These are phyloP conservation scores for Entomortierella chlamydospora DNA, from an alignment of 192 early-diverging fungal genomes.

Conservation along the genomic window DNA sequence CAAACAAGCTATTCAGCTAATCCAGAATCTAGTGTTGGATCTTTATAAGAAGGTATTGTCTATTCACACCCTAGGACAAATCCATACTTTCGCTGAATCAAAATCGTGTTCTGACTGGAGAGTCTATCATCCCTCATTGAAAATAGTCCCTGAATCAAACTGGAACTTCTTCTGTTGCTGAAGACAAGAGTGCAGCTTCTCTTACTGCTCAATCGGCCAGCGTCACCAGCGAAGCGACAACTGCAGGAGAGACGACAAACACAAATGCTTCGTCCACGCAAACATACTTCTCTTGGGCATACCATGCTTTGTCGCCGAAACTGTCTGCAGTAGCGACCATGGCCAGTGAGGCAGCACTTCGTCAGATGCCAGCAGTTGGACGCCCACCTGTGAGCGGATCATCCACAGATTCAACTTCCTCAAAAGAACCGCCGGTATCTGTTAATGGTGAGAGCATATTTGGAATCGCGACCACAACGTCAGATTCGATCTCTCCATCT, in stretches of 20 bases:
- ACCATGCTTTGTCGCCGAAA: constrained; percentile 29
- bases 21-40: constrained; percentile 36
- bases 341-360: constrained; percentile 23
- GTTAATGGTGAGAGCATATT: constrained; percentile 9
- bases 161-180: background rate
- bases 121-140: background rate
- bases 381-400: constrained; percentile 13
- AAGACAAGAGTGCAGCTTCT: background rate
- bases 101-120: background rate
- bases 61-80: background rate
- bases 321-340: constrained; percentile 39
- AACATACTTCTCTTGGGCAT: constrained; percentile 36
- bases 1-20: constrained; percentile 35
- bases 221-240: background rate
- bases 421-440: background rate
- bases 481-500: background rate
- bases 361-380: constrained; percentile 14
- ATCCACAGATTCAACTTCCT: constrained; percentile 22
- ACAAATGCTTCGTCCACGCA: background rate
- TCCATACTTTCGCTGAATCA: background rate
- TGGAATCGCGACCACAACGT: constrained; percentile 8
- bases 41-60: constrained; percentile 43
- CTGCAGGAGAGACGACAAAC: too few species aligned
- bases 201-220: background rate
- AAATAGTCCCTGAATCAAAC: background rate